A percentile compares a stretch with the other conserved stretches of the same genome.
phyloP scores from a whole-genome alignment of 371 early-diverging fungal species.

The Actinomortierella wolfii region DNA sequence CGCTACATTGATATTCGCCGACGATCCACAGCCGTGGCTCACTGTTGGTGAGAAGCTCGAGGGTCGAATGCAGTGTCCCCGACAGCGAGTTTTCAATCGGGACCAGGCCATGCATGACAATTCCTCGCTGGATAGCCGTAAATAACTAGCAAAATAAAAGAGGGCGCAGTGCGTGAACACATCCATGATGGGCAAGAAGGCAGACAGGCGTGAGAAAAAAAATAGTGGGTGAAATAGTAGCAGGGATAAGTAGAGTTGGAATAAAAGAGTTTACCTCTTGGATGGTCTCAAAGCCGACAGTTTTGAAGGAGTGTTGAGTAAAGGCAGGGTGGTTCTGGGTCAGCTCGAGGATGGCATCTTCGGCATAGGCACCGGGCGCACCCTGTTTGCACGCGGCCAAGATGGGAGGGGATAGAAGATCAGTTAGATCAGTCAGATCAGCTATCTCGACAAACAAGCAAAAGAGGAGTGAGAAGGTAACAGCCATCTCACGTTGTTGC shows the following conservation, averaged over 20 bases:
- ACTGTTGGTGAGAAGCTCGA: conserved; percentile 32
- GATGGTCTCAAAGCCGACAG: conserved; percentile 39
- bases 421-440: neutral
- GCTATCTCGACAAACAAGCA: neutral
- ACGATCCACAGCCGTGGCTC: conserved; percentile 44
- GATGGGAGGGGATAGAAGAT: neutral
- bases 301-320: conserved; percentile 23
- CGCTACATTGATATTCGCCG: conserved; percentile 39
- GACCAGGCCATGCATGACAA: conserved; percentile 30
- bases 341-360: conserved; percentile 42
- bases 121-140: conserved; percentile 27
- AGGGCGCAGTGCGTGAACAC: neutral
- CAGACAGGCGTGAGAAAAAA: neutral
- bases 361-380: conserved; percentile 39
- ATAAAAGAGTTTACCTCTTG: conserved; percentile 18
- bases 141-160: conserved; percentile 15
- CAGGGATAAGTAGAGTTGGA: neutral
- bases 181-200: neutral
- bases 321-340: conserved; percentile 37
- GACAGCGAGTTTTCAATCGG: conserved; percentile 46
- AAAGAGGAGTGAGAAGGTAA: neutral
- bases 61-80: conserved; percentile 36
- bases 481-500: too few relatives aligned
- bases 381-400: conserved; percentile 29
- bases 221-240: neutral